Base-by-base conservation (phyloP, 2,329 filamentous ascomycete genomes). In the Xylogone sp. region DNA sequence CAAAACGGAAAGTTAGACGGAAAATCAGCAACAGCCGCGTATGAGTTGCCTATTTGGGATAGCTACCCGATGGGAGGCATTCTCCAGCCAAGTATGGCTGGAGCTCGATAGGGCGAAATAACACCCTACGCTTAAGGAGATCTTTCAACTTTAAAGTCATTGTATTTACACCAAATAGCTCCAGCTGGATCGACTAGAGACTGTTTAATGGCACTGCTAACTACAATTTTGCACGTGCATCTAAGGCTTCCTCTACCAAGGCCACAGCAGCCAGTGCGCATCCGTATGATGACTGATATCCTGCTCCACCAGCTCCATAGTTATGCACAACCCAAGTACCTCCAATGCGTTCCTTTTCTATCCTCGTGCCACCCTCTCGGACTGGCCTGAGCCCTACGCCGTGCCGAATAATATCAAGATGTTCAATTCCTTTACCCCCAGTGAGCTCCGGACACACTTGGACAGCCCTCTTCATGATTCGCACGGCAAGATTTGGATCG, bases 381-480 rank as follows among this genome's bases (percentile, higher is more conserved):
- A 57, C 56, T 24, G 59, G 84, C 49, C 84, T 71, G 51, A 87
- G 59, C 2, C 84, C 84, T 27, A 87, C 84, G 7, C 80, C 79
- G 65, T 87, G 83, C 13, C 83, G 71, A 50, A 87, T 75, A 27
- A 87, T 73, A 64, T 78, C 78, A 49, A 87, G 62, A 43, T 73
- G 75, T 65, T 86, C 76, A 48, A 84, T 75, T 2, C 82, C 78
- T 64, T 78, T 68, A n/a, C 81, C 74, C 54, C 71, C 69, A 1
- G 76, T 78, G 49, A 83, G 67, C 19, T 69, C 62, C 1, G 80
- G 80, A 60, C 75, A 79, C 2, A 79, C 63, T 19, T 75, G 73
- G 7, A 82, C 67, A 24, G 69, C 71, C 29, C 83, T 73, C 65
- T 82, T 81, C 82, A 87, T 86, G 58, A 87, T 87, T 1, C 83